Conservation (phyloP, 2,329 filamentous ascomycete genomes). For the Xylaria digitata region DNA sequence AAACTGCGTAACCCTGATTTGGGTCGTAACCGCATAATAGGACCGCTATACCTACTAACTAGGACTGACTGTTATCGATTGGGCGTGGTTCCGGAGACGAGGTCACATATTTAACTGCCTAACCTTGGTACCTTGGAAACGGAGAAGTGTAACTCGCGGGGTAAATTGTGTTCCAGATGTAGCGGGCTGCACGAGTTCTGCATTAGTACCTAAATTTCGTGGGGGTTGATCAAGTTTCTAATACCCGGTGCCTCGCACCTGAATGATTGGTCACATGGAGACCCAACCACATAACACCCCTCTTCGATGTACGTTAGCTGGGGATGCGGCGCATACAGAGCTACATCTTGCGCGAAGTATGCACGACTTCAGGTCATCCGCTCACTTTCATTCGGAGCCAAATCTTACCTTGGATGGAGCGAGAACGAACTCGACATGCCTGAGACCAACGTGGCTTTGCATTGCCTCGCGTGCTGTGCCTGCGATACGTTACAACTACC, state of each 20-base stretch:
- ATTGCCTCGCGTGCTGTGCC: slow-evolving; percentile 17
- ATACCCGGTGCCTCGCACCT: slow-evolving; percentile 3
- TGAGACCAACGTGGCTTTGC: slow-evolving; percentile 23
- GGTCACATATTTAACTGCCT: slow-evolving; percentile 12
- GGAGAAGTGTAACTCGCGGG: slow-evolving; percentile 28
- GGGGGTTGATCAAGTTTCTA: slow-evolving; percentile 8
- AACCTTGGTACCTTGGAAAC: slow-evolving; percentile 18
- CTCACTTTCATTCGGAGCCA: slow-evolving; percentile 18
- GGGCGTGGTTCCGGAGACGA: neutral
- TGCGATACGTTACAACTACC: neutral
- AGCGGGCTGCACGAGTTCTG: slow-evolving; percentile 16
- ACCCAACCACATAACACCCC: neutral
- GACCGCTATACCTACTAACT: too few relatives aligned
- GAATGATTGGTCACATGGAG: slow-evolving; percentile 1
- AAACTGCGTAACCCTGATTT: neutral
- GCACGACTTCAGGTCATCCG: slow-evolving; percentile 17
- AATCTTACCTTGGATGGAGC: neutral
- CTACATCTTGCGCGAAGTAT: neutral
- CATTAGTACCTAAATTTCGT: slow-evolving; percentile 24
- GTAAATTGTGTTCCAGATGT: slow-evolving; percentile 13
- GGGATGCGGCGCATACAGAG: neutral
- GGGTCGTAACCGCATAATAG: too few relatives aligned
- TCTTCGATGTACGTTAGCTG: slow-evolving; percentile 15
- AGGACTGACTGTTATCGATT: too few relatives aligned
- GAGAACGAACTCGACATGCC: neutral